Evolutionary conservation across 768 basidiomycete species (phyloP).

Genomic region (Trichaptum fuscoviolaceum): DNA sequence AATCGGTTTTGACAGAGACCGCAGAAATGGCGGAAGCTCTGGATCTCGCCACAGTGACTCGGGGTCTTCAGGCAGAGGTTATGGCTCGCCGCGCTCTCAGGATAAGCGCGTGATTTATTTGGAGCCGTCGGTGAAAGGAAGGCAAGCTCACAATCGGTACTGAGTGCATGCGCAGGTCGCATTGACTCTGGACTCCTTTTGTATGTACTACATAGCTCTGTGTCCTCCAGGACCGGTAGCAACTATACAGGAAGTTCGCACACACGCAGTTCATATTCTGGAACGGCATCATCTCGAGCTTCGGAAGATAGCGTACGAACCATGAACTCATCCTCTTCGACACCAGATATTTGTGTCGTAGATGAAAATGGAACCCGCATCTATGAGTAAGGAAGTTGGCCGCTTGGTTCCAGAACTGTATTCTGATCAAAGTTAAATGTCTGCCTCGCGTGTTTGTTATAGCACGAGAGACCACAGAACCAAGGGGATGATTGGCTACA

Average conservation of each 20-base stretch:
- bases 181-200: neutral
- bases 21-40: neutral
- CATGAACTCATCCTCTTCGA: neutral
- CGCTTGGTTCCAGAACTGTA: neutral
- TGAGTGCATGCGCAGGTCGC: constrained; percentile 1
- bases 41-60: neutral
- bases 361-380: neutral
- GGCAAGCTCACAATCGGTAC: neutral
- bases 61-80: neutral
- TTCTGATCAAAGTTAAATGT: neutral
- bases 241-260: constrained; percentile 1
- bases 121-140: neutral
- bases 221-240: neutral
- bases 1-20: neutral
- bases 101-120: neutral
- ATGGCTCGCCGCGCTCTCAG: neutral
- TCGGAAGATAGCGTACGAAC: neutral
- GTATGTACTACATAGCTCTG: constrained; percentile 1
- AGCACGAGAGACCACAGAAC: neutral
- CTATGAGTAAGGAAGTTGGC: neutral
- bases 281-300: neutral
- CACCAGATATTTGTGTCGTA: neutral
- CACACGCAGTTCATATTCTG: neutral
- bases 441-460: neutral
- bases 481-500: neutral